phyloP scores from a whole-genome alignment of 2,329 filamentous ascomycete genomes.

The Xylariaceae sp. region DNA sequence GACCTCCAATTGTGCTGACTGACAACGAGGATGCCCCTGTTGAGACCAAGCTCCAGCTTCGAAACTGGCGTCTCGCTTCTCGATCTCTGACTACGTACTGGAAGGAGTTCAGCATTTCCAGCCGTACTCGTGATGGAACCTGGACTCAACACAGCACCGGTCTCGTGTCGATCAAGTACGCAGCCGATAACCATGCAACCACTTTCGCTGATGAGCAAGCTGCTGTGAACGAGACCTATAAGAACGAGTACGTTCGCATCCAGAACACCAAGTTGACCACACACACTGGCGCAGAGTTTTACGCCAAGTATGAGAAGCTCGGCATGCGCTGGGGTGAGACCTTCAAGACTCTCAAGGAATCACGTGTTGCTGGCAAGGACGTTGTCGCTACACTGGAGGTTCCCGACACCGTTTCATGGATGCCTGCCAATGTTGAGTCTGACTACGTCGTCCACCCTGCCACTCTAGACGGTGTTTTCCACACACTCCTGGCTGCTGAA shows the following conservation, averaged over 20 bases:
- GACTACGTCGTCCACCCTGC: constrained; percentile 24
- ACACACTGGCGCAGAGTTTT: constrained; percentile 23
- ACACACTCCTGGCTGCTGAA: constrained; percentile 25
- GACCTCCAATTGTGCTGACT: constrained; percentile 21
- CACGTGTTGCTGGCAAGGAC: constrained; percentile 17
- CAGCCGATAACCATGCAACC: constrained; percentile 18
- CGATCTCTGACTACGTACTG: constrained; percentile 27
- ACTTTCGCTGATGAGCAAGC: constrained; percentile 24
- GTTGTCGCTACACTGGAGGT: constrained; percentile 23
- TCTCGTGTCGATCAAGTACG: constrained; percentile 26
- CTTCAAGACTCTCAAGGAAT: constrained; percentile 22
- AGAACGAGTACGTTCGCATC: constrained; percentile 23
- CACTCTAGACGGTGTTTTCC: constrained; percentile 26
- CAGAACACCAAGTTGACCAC: constrained; percentile 12
- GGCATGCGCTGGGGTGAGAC: constrained; percentile 27
- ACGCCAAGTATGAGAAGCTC: constrained; percentile 25
- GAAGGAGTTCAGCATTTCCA: constrained; percentile 26
- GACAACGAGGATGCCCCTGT: constrained; percentile 25
- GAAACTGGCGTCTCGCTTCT: constrained; percentile 27
- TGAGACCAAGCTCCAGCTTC: constrained; percentile 26
- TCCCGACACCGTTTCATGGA: constrained; percentile 23
- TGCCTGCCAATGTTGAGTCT: constrained; percentile 24
- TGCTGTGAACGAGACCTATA: constrained; percentile 20
- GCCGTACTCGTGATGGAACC: constrained; percentile 23
- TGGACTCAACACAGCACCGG: constrained; percentile 28